Evolutionary conservation across 768 basidiomycete genomes (phyloP).

Genomic region (Termitomyces sp.): DNA sequence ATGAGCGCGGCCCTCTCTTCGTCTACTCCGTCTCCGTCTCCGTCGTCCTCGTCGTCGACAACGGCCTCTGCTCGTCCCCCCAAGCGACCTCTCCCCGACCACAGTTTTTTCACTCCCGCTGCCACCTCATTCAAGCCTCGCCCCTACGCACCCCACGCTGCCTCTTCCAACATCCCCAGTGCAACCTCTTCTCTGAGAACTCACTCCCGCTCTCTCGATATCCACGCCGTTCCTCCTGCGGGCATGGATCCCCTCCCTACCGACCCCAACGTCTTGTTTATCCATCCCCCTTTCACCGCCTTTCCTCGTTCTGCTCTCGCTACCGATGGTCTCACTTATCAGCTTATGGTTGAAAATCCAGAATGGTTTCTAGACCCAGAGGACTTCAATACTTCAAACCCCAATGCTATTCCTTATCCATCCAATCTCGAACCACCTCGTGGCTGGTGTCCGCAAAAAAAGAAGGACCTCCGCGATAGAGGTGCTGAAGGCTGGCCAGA

Average conservation of each 20-base stretch:
- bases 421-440: constrained; percentile 75
- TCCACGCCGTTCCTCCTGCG: constrained; percentile 40
- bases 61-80: constrained; percentile 26
- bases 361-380: constrained; percentile 74
- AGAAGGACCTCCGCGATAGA: constrained; percentile 68
- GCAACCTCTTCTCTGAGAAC: constrained; percentile 21
- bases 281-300: constrained; percentile 65
- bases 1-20: constrained; percentile 6
- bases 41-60: constrained; percentile 10
- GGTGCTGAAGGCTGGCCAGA: constrained; percentile 72
- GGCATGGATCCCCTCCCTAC: constrained; percentile 62
- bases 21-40: background rate
- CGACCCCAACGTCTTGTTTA: constrained; percentile 64
- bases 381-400: constrained; percentile 55
- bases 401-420: constrained; percentile 63
- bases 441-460: constrained; percentile 85
- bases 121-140: constrained; percentile 60
- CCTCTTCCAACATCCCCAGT: constrained; percentile 21
- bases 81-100: constrained; percentile 48
- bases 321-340: constrained; percentile 67
- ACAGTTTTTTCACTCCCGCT: constrained; percentile 59
- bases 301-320: constrained; percentile 59
- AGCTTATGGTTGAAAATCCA: constrained; percentile 64
- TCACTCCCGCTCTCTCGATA: constrained; percentile 29
- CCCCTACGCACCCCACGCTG: constrained; percentile 46